phyloP scores from a whole-genome alignment of 108 stramenopile species.

The Nannochloropsis granulata region DNA sequence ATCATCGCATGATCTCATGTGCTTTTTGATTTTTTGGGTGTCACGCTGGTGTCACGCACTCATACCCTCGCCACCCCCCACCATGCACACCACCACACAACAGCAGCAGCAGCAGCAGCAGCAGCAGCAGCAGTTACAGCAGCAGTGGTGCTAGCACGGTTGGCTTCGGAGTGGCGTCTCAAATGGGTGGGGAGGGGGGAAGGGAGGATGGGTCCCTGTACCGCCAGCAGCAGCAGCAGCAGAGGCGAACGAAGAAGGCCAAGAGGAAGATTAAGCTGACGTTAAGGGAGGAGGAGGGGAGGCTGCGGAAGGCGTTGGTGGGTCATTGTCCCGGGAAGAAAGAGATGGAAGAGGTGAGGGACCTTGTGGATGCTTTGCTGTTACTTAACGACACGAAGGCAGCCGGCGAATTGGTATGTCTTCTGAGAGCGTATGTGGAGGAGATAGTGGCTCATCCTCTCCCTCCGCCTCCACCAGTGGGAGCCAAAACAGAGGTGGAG shows the following conservation, averaged over 20 bases:
- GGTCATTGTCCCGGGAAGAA: neutral
- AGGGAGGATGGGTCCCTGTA: neutral
- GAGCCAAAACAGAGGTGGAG: neutral
- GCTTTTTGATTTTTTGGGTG: no score
- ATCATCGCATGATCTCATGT: no score
- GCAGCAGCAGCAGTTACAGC: neutral
- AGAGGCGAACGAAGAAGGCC: neutral
- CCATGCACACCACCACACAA: no score
- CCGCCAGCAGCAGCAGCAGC: neutral
- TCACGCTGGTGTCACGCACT: no score
- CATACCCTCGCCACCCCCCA: no score
- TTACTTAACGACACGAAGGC: neutral
- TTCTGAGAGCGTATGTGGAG: neutral
- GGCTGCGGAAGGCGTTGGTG: neutral
- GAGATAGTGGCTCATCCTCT: neutral
- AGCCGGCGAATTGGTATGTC: neutral
- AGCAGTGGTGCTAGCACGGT: neutral
- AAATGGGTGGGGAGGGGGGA: neutral
- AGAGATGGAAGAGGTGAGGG: neutral
- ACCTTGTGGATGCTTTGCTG: neutral
- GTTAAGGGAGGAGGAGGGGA: neutral
- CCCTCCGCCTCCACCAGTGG: neutral
- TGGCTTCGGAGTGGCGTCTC: neutral
- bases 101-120: no score
- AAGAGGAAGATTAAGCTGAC: neutral